Conservation (phyloP, 202 grass and related monocot species). For the Setaria viridis region DNA sequence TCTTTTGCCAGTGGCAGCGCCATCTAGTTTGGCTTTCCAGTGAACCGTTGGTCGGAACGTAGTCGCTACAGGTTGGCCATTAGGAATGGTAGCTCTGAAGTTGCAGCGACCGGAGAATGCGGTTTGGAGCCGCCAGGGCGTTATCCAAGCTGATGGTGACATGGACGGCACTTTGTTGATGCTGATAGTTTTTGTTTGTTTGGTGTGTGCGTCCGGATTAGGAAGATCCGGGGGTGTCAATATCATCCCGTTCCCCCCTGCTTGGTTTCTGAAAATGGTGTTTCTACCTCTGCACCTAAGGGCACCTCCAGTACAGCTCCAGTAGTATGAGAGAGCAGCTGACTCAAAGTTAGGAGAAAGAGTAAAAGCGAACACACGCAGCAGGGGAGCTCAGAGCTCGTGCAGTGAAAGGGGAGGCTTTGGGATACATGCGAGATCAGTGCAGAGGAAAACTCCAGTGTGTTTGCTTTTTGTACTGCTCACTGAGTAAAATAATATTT, state of each 20-base stretch:
- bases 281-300: not conserved
- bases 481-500: no score
- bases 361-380: no score
- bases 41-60: not conserved
- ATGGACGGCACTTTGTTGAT: not conserved
- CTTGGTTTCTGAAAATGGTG: not conserved
- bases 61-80: conserved; percentile 11
- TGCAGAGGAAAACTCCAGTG: no score
- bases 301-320: no score
- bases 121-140: not conserved
- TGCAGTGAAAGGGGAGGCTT: no score
- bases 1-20: not conserved
- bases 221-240: not conserved
- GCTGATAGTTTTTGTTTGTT: not conserved
- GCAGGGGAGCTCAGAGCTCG: no score
- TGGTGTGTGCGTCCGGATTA: not conserved
- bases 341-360: no score
- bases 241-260: not conserved
- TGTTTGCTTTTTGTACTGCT: no score
- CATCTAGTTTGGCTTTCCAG: conserved; percentile 10
- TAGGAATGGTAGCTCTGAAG: conserved; percentile 52
- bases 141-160: not conserved
- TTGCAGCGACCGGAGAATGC: conserved; percentile 54
- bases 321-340: no score
- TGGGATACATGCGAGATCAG: no score